These are phyloP conservation scores for Forsythia suspensa DNA, from an alignment of 257 asterid species.

Conservation along the genomic window DNA sequence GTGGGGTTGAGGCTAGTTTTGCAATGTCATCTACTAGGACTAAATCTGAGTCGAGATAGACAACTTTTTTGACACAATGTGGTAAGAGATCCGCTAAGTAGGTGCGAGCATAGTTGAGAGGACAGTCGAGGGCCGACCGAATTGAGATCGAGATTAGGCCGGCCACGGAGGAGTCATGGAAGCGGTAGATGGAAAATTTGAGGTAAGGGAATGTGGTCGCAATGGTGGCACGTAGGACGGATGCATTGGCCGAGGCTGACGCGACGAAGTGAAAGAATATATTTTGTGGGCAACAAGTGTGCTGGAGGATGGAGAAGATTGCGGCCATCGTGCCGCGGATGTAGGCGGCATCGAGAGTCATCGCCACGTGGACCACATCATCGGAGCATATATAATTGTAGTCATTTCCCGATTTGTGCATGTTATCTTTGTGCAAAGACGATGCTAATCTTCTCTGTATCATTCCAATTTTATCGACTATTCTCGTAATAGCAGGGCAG, in stretches of 20 bases:
- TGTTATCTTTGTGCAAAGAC: too few species aligned
- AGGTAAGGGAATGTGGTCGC: conserved; percentile 36
- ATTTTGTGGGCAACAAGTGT: conserved; percentile 59
- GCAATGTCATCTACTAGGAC: conserved; percentile 47
- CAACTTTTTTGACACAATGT: conserved; percentile 28
- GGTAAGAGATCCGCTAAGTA: conserved; percentile 38
- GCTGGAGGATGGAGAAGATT: conserved; percentile 53
- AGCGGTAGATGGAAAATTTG: conserved; percentile 25
- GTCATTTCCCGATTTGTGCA: too few species aligned
- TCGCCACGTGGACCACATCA: conserved; percentile 53
- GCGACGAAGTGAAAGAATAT: conserved; percentile 47
- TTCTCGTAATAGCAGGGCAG: conserved; percentile 32
- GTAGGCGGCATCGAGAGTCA: conserved; percentile 61
- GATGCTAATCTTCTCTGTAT: neutral
- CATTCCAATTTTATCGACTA: neutral
- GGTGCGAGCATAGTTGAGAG: conserved; percentile 46
- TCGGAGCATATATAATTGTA: conserved; percentile 30
- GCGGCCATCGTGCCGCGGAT: conserved; percentile 74
- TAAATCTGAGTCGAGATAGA: conserved; percentile 37
- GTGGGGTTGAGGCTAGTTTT: conserved; percentile 32
- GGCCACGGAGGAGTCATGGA: conserved; percentile 27
- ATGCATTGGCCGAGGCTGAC: conserved; percentile 24
- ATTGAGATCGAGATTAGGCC: conserved; percentile 46
- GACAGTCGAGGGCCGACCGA: conserved; percentile 47
- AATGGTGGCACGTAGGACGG: conserved; percentile 18